Evolutionary conservation across 2,329 filamentous ascomycete species (phyloP), one percentile per base, ranked within the genome.

Genomic region (Apiospora saccharicola): DNA sequence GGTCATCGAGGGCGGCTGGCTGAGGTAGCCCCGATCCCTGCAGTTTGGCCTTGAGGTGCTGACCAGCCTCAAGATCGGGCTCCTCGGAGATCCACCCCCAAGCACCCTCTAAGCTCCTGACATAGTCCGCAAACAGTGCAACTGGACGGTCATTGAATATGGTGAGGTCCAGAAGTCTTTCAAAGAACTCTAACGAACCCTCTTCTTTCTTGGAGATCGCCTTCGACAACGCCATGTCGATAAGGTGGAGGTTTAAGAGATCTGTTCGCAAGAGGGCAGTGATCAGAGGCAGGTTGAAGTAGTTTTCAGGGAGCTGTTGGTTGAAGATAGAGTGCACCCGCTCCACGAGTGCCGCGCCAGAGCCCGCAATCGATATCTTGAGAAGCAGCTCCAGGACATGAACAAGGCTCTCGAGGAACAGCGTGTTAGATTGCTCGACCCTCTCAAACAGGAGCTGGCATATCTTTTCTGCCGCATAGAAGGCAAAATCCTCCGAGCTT

Each of bases 61-160:
- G 91, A 14, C 90, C 93, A 30, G 89, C 85, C 30, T 85, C 79
- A 3, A 93, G 86, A 53, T 86, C 86, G 0, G 92, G 88, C 22
- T 97, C 92, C 75, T 95, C 93, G 8, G 86, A 85, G 46, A 97
- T 89, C 94, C 95, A 98, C 67, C 90, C 85, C 84, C 93, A 95
- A 53, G 96, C 91, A 67, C 91, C 92, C 75, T 96, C 92, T 71
- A 98, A 87, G 72, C 94, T 97, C 74, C 90, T 89, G 8, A 94
- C 91, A 78, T 98, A 97, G 82, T 98, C 95, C 1, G 95, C 91
- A 77, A 94, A 93, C 68, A 98, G 85, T 0, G 93, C 93, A 51
- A 92, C 89, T 0, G 94, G 94, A 64, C 91, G 90, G 68, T 95
- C 93, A 76, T 90, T 93, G 69, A 97, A 88, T 12, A 98, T 85